phyloP scores from a whole-genome alignment of 176 grass and related monocot genomes.

The Aegilops bicornis region DNA sequence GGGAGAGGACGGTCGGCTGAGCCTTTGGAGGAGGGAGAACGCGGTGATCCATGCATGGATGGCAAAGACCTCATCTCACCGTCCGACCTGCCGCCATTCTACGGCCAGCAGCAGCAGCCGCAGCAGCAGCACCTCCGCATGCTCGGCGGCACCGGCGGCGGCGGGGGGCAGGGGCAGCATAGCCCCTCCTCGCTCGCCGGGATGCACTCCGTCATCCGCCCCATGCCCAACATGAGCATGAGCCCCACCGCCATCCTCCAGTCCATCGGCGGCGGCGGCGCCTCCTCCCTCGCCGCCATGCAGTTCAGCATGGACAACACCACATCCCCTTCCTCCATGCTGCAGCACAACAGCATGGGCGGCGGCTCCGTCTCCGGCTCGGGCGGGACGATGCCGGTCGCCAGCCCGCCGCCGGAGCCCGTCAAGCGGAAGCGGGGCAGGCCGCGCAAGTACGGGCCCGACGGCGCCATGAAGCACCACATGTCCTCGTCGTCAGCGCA shows the following conservation, averaged over 20 bases:
- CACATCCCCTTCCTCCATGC: constrained; percentile 24
- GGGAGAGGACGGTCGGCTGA: background rate
- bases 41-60: constrained; percentile 74
- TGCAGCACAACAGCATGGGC: constrained; percentile 14
- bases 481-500: background rate
- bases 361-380: background rate
- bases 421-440: constrained; percentile 75
- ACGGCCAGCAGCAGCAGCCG: constrained; percentile 40
- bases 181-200: constrained; percentile 41
- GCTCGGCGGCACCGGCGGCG: constrained; percentile 1
- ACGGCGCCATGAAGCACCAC: constrained; percentile 53
- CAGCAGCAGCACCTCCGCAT: constrained; percentile 29
- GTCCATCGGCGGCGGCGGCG: constrained; percentile 40
- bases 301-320: constrained; percentile 63
- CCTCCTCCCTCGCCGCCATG: constrained; percentile 24
- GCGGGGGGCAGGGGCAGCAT: constrained; percentile 4
- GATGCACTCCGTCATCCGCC: constrained; percentile 66
- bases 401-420: constrained; percentile 8
- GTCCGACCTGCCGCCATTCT: constrained; percentile 69
- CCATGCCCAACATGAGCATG: constrained; percentile 68
- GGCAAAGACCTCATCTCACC: constrained; percentile 66
- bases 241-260: constrained; percentile 56
- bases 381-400: background rate
- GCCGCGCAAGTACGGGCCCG: constrained; percentile 80
- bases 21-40: no score